Base-by-base conservation (phyloP, 2,329 filamentous ascomycete genomes). In the Lizonia empirigonia region DNA sequence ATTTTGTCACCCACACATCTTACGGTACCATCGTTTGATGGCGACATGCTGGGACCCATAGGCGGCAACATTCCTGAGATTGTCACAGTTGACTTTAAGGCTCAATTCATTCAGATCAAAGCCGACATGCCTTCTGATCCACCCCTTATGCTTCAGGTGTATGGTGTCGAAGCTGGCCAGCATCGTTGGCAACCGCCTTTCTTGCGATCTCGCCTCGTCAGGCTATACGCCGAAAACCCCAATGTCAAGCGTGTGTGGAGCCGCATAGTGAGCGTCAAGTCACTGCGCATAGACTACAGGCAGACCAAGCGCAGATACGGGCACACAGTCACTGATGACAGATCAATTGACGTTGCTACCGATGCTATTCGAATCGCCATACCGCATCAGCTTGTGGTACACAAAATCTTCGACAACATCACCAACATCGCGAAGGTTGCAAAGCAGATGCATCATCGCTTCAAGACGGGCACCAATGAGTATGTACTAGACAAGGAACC, bases 371-470 rank as follows among this genome's bases (percentile, higher is more conserved):
- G 94, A 10, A 71, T 97, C 35, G 91, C 88, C 5, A 86, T 99
- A 9, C 94, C 95, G 1, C 91, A 97, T 73, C 91, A 96, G 63
- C 83, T 99, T 62, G 85, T 95, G 19, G 82, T 97, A 65, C 89
- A 94, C 73, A 88, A 87, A 54, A 88, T 99, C 54, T 89, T 93
- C n/a, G 94, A 99, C 75, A 99, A 97, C 65, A 78, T 95, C 42
- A 85, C 90, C 62, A 99, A 97, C 64, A 86, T 90, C 0, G 77
- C 89, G 59, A 99, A 99, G 73, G 89, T 92, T 1, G 85, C 88
- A 13, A 83, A 93, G 68, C 94, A 99, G 67, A 81, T 99, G n/a
- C 89, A 95, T 58, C 90, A 97, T 74, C 87, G 93, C 9, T 96
- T 97, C 78, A 85, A 85, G 69, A 96, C 91, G 0, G 89, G 89